These are phyloP conservation scores for Xanthoconium separans DNA, from an alignment of 1,284 basidiomycete species.

Conservation along the genomic window DNA sequence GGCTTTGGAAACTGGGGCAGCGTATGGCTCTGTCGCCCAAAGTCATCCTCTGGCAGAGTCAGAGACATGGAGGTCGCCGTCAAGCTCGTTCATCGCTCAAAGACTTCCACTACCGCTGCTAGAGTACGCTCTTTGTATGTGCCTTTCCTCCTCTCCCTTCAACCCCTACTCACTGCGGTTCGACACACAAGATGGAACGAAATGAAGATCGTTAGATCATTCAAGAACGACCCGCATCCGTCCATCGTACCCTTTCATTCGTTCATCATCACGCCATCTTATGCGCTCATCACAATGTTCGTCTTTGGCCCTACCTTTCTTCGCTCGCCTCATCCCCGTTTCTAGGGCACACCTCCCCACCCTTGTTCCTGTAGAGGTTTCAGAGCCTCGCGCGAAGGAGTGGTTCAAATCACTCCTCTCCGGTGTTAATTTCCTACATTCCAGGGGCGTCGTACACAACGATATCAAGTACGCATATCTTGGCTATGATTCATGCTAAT, in stretches of 20 bases:
- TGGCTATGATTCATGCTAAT: not conserved
- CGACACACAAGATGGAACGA: conserved; percentile 74
- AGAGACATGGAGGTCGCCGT: conserved; percentile 69
- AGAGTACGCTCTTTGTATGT: conserved; percentile 81
- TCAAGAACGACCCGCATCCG: conserved; percentile 83
- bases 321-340: conserved; percentile 20
- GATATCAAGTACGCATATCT: conserved; percentile 79
- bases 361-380: conserved; percentile 80
- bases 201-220: conserved; percentile 86
- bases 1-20: conserved; percentile 88
- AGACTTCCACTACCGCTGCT: conserved; percentile 78
- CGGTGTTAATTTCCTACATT: conserved; percentile 85
- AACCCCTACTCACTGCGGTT: conserved; percentile 5
- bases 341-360: conserved; percentile 72
- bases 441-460: conserved; percentile 87
- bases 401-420: conserved; percentile 89
- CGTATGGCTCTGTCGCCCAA: conserved; percentile 73
- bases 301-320: conserved; percentile 30
- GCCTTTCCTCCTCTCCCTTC: not conserved
- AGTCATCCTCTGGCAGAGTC: conserved; percentile 42
- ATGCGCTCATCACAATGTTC: conserved; percentile 85
- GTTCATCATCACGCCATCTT: conserved; percentile 89
- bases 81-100: conserved; percentile 85
- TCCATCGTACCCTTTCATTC: conserved; percentile 89
- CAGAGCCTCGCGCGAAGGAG: conserved; percentile 70